Evolutionary conservation across 129 eudicot genomes (phyloP), one percentile per base, ranked within the genome.

Genomic region (Helichrysum umbraculigerum): DNA sequence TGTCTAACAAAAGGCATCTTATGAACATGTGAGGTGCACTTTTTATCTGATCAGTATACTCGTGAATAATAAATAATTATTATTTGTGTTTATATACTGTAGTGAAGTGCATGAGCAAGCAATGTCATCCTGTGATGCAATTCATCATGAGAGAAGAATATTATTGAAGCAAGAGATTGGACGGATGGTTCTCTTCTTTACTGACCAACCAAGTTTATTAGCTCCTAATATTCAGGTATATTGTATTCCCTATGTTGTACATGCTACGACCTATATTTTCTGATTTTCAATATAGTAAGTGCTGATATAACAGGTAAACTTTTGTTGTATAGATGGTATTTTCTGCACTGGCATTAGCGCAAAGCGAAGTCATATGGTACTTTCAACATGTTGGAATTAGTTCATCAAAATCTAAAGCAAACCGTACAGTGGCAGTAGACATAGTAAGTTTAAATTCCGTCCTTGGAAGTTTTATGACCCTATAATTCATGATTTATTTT

Each of bases 91-190:
- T 80, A 61, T 83, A 59, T 76, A 70, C 37, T 70, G 72, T 83
- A 95, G 99, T 82, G 99, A 95, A 85, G 99, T 95, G 74, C 96
- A 95, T 75, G 99, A 95, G 61, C 99, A 95, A 88, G 99, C 99
- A 73, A 69, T 89, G 64, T 61, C 74, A 73, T 89, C 91, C 51
- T 89, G 99, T 82, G 95, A 95, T 86, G 87, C 91, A 70, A 91
- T 91, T 83, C 99, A 95, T 77, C 94, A 85, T 50, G 99, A 95
- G 78, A 83, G 96, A 77, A 89, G 99, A 84, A 88, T 87, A 81
- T 69, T 95, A 70, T 70, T 95, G 52, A 95, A 95, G 83, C 99
- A 95, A 81, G 99, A 95, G 83, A 91, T 89, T 80, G 99, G 96
- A 72, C 88, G 97, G 78, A 95, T 91, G 99, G 97, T 89, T 78